A percentile compares a stretch with the other conserved stretches of the same genome.
Evolutionary conservation across 441 rosid genomes (phyloP).

Genomic region (Bruguiera hainesii): DNA sequence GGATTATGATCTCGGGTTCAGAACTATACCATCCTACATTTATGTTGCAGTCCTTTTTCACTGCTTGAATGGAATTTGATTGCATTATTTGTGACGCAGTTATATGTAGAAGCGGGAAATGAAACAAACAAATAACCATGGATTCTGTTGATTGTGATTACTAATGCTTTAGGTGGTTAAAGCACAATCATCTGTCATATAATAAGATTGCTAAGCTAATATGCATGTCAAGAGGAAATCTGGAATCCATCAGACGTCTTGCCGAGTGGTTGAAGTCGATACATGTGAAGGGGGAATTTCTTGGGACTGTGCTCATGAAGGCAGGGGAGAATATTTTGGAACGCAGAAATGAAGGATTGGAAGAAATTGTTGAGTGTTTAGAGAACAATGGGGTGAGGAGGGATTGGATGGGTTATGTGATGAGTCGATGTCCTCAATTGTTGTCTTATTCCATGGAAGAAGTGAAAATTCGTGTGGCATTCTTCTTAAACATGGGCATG

Average conservation of each 20-base stretch:
- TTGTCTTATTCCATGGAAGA: constrained; percentile 62
- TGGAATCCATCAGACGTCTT: constrained; percentile 50
- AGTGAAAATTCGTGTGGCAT: constrained; percentile 54
- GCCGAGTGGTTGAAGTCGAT: constrained; percentile 71
- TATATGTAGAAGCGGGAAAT: constrained; percentile 1
- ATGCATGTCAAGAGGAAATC: constrained; percentile 62
- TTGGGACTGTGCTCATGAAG: constrained; percentile 60
- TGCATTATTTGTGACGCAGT: neutral
- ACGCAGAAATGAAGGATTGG: constrained; percentile 46
- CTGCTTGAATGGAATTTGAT: neutral
- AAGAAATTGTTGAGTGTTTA: constrained; percentile 62
- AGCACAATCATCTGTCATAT: constrained; percentile 68
- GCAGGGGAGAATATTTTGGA: constrained; percentile 62
- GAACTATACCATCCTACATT: no score
- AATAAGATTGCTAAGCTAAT: constrained; percentile 73
- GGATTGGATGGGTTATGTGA: constrained; percentile 87
- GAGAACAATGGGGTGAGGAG: constrained; percentile 75
- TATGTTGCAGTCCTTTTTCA: no score
- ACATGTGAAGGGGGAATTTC: constrained; percentile 73
- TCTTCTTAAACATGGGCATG: constrained; percentile 79
- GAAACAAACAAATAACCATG: neutral
- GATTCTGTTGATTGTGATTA: constrained; percentile 21
- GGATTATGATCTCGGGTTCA: no score
- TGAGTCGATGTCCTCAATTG: constrained; percentile 69
- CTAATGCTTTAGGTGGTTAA: constrained; percentile 75